phyloP scores from a whole-genome alignment of 805 yeast species.

The Candida sithepensis region DNA sequence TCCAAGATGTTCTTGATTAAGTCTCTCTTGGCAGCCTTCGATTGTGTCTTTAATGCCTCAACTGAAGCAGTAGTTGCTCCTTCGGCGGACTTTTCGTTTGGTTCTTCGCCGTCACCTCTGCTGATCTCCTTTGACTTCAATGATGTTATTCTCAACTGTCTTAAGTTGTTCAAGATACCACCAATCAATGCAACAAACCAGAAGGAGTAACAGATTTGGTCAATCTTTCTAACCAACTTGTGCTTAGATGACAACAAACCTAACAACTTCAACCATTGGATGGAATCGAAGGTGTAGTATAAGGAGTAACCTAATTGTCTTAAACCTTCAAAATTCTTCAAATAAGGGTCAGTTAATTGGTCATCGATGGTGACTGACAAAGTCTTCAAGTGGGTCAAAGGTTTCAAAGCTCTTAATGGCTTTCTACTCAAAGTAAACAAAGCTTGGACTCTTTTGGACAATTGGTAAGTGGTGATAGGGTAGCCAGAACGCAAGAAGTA shows the following conservation, averaged over 20 bases:
- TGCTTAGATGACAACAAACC: constrained; percentile 44
- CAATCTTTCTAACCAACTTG: constrained; percentile 38
- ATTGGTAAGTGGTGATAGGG: constrained; percentile 40
- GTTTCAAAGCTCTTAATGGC: constrained; percentile 80
- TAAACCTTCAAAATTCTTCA: constrained; percentile 48
- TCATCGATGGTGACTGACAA: constrained; percentile 66
- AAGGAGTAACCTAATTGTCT: constrained; percentile 61
- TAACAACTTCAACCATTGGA: constrained; percentile 57
- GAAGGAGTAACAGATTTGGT: constrained; percentile 60
- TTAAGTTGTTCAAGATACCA: constrained; percentile 55
- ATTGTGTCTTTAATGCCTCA: not conserved
- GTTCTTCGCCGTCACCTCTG: too few relatives aligned
- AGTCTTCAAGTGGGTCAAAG: constrained; percentile 66
- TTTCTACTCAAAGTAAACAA: constrained; percentile 74
- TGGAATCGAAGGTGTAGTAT: constrained; percentile 60
- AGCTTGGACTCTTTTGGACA: constrained; percentile 53
- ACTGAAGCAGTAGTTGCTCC: not conserved
- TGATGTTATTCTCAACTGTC: constrained; percentile 45
- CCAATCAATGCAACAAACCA: constrained; percentile 75
- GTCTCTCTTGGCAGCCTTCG: constrained; percentile 44
- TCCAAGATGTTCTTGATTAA: constrained; percentile 77
- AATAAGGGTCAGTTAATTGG: constrained; percentile 58
- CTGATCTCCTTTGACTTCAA: constrained; percentile 32
- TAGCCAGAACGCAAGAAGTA: constrained; percentile 54
- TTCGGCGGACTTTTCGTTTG: constrained; percentile 8